Base-by-base conservation (phyloP, 176 grass and related monocot species). In the Carex pumila region DNA sequence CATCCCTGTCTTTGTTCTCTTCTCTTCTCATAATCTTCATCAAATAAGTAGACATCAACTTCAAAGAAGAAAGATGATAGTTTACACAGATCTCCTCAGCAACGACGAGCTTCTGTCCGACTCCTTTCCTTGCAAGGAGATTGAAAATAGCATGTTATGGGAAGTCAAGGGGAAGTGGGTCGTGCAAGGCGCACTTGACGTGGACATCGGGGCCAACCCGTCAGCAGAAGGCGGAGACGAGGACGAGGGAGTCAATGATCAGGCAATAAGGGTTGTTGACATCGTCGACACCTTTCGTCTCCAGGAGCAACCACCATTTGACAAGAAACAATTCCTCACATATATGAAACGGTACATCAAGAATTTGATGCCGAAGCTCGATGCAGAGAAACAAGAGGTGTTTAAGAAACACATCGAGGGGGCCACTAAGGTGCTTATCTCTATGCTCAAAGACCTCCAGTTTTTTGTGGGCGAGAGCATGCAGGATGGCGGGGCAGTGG, bases 381-480 rank as follows among this genome's bases (percentile, higher is more conserved):
- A 86, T 58, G 47, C 41, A 1, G 88, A 83, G 68, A 86, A 83
- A 14, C 88, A 83, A 21, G 79, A 9, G 43, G 45, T 69, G 17
- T 89, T 86, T 60, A 86, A 89, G 50, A 89, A 86, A 49, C 77
- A 89, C 21, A 86, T 86, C 25, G 69, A 86, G 64, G 87, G 39
- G 19, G 74, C 83, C 18, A 75, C 87, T 18, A 89, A 85, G 83
- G 67, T 58, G 6, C 49, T 89, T 1, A 79, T 89, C 31, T 68
- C 84, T 5, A 89, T 81, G 78, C 58, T 89, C 7, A 83, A 30
- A 6, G 84, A 89, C 12, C 31, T 89, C 3, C 88, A 89, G 63
- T 89, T 89, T 75, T 98, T 98, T 25, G 93, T 98, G 12, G 93
- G 96, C 5, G 96, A 98, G 86, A 93, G 93, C 81, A 95, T 98